A percentile compares a stretch with the other conserved stretches of the same genome.
These are phyloP conservation scores for Pelargonium myrrhifolium DNA, from an alignment of 441 rosid genomes.

Conservation along the genomic window DNA sequence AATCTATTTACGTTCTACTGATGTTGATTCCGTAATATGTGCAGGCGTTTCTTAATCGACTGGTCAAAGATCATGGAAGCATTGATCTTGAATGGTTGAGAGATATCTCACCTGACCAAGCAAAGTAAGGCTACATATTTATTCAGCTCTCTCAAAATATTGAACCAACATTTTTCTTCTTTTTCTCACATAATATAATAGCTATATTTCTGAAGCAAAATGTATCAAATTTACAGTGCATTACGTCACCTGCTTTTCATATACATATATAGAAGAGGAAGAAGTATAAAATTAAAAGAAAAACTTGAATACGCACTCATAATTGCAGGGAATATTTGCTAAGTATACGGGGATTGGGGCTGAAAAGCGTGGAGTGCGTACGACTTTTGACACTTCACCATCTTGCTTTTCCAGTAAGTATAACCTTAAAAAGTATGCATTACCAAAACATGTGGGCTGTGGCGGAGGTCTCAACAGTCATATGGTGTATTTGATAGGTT, in stretches of 20 bases:
- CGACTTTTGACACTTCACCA: constrained; percentile 91
- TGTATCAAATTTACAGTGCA: background rate
- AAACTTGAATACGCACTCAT: background rate
- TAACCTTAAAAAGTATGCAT: constrained; percentile 17
- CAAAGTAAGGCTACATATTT: constrained; percentile 51
- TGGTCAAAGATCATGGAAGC: constrained; percentile 49
- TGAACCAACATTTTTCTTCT: background rate
- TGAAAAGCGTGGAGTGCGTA: constrained; percentile 98
- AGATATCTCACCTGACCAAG: constrained; percentile 65
- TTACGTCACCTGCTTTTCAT: background rate
- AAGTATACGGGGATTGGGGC: constrained; percentile 77
- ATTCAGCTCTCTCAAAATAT: background rate
- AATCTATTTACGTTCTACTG: background rate
- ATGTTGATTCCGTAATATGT: constrained; percentile 22
- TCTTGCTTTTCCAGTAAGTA: constrained; percentile 91
- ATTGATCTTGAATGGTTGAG: constrained; percentile 69
- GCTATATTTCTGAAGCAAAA: background rate
- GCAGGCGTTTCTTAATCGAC: constrained; percentile 61
- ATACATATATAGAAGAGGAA: background rate
- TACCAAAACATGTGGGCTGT: constrained; percentile 9
- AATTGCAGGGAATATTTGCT: constrained; percentile 71
- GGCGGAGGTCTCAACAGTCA: constrained; percentile 17
- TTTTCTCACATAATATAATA: background rate
- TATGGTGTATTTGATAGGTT: constrained; percentile 46
- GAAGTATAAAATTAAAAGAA: background rate